Conservation (phyloP, 208 protist genomes). For the Trypanosoma theileri region DNA sequence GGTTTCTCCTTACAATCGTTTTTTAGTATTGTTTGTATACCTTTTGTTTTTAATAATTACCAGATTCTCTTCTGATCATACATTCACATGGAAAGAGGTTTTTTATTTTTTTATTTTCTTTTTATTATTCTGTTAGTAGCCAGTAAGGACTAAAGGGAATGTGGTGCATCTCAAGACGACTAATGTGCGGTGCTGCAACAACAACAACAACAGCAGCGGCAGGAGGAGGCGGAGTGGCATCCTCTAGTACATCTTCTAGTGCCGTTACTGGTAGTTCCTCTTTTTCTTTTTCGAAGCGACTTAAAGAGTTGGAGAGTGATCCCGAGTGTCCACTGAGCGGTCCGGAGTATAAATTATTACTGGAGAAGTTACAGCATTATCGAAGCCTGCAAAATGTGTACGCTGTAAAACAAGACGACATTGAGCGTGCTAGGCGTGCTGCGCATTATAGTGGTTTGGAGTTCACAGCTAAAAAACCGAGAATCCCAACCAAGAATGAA, state of each 20-base stretch:
- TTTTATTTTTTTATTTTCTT: neutral
- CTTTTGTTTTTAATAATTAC: too few relatives aligned
- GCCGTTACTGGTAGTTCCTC: neutral
- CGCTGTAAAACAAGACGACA: conserved; percentile 83
- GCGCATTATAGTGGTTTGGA: conserved; percentile 82
- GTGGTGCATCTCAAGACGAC: conserved; percentile 21
- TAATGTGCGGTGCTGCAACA: neutral
- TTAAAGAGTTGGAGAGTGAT: conserved; percentile 35
- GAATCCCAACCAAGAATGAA: conserved; percentile 16
- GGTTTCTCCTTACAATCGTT: too few relatives aligned
- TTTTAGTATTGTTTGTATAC: too few relatives aligned
- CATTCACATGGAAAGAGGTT: neutral
- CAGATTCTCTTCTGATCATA: too few relatives aligned
- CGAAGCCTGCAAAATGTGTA: conserved; percentile 67
- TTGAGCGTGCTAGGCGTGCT: conserved; percentile 72
- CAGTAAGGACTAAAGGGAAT: neutral
- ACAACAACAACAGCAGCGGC: neutral
- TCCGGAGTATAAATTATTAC: conserved; percentile 66
- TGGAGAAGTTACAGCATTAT: conserved; percentile 64
- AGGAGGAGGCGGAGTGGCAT: neutral
- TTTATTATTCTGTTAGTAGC: neutral
- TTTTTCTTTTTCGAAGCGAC: conserved; percentile 38
- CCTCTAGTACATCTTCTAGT: neutral
- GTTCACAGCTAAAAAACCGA: conserved; percentile 65
- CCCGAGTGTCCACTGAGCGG: conserved; percentile 35